These are phyloP conservation scores for Kuraishia capsulata DNA, from an alignment of 805 yeast genomes.

Conservation along the genomic window DNA sequence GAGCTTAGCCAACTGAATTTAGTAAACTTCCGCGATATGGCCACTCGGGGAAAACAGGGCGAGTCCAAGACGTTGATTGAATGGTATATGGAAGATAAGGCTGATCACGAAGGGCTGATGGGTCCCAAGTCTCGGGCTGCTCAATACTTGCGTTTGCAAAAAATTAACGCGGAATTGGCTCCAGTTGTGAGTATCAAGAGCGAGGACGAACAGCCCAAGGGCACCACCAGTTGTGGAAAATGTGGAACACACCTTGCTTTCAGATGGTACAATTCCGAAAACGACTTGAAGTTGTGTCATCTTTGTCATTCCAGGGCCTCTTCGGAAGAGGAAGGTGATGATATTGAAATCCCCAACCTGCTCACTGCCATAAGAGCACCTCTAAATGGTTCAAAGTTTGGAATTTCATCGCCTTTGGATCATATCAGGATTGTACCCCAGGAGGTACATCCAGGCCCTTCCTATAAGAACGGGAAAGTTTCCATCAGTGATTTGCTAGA, in stretches of 20 bases:
- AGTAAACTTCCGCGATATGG: slow-evolving; percentile 15
- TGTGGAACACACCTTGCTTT: background rate
- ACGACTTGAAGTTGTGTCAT: slow-evolving; percentile 1
- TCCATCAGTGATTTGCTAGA: background rate
- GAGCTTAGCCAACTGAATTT: background rate
- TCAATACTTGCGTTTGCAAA: background rate
- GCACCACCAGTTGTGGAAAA: background rate
- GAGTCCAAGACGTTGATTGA: slow-evolving; percentile 2
- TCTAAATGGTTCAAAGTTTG: slow-evolving; percentile 14
- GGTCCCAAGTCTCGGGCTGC: background rate
- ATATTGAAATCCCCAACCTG: slow-evolving; percentile 14
- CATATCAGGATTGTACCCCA: background rate
- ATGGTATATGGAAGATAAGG: background rate
- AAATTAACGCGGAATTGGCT: no score
- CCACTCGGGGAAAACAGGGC: slow-evolving; percentile 22
- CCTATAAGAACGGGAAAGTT: background rate
- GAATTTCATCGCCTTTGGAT: slow-evolving; percentile 4
- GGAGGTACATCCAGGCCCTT: background rate
- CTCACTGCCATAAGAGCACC: slow-evolving; percentile 4
- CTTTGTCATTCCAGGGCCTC: no score
- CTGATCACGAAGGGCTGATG: background rate
- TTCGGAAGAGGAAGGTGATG: slow-evolving; percentile 3
- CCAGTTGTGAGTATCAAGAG: no score
- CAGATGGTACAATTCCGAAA: background rate
- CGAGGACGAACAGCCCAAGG: background rate